Conservation (phyloP, 108 stramenopile genomes). For the Nitzschia inconspicua region DNA sequence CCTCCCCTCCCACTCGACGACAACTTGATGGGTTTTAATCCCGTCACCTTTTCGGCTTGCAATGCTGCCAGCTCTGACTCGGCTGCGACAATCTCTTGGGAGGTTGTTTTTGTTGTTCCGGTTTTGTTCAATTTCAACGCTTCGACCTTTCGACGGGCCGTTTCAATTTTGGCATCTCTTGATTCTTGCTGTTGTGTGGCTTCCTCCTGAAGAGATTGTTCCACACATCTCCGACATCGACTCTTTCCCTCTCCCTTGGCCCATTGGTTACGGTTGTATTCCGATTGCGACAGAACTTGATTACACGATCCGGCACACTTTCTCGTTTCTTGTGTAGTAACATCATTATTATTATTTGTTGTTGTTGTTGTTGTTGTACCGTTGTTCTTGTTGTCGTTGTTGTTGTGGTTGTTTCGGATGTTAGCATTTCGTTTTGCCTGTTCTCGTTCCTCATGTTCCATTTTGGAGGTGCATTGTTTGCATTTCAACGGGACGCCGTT, state of each 20-base stretch:
- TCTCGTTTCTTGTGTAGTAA: conserved; percentile 17
- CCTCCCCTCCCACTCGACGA: conserved; percentile 20
- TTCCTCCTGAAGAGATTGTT: conserved; percentile 36
- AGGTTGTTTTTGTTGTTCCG: too few relatives aligned
- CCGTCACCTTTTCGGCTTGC: conserved; percentile 55
- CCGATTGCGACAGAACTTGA: background rate
- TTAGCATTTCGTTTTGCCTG: conserved; percentile 8
- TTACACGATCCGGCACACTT: conserved; percentile 24
- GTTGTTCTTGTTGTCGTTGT: conserved; percentile 17
- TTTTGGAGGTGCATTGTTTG: conserved; percentile 33
- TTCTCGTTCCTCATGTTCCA: conserved; percentile 34
- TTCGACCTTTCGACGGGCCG: conserved; percentile 21
- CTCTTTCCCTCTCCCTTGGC: conserved; percentile 33
- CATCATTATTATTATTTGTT: too few relatives aligned
- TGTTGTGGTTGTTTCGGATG: background rate
- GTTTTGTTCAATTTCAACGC: conserved; percentile 1
- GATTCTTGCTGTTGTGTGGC: conserved; percentile 3
- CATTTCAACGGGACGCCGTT: conserved; percentile 29
- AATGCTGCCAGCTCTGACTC: conserved; percentile 44
- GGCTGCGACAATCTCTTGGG: conserved; percentile 27
- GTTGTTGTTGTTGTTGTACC: conserved; percentile 5
- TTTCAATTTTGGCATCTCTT: conserved; percentile 24
- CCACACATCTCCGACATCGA: conserved; percentile 48
- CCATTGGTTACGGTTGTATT: conserved; percentile 51
- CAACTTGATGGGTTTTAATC: conserved; percentile 44